A percentile compares a stretch with the other conserved stretches of the same genome.
Evolutionary conservation across 1,139 yeast genomes (phyloP).

Genomic region (Arxiozyma heterogenica): DNA sequence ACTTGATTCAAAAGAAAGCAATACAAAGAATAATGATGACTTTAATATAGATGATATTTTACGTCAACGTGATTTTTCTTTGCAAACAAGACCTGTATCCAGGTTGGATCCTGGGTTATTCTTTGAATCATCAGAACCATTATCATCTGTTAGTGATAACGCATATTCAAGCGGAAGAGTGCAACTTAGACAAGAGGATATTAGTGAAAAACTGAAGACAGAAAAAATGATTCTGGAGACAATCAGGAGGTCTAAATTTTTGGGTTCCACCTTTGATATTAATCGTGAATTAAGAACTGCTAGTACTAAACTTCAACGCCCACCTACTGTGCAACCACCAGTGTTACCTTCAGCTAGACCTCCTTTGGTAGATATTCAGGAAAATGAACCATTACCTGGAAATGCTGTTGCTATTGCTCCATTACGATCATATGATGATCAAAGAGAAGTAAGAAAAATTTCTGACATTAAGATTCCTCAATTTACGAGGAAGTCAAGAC

Average conservation of each 20-base stretch:
- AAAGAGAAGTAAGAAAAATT: constrained; percentile 37
- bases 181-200: neutral
- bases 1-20: constrained; percentile 7
- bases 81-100: constrained; percentile 53
- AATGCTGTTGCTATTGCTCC: constrained; percentile 21
- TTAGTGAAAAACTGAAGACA: constrained; percentile 8
- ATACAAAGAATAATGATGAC: constrained; percentile 13
- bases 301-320: constrained; percentile 24
- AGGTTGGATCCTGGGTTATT: constrained; percentile 52
- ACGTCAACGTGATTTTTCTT: constrained; percentile 34
- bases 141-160: neutral
- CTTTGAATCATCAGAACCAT: constrained; percentile 3
- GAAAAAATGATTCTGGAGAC: constrained; percentile 31
- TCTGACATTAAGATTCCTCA: constrained; percentile 60
- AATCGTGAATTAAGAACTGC: constrained; percentile 43
- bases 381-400: constrained; percentile 15
- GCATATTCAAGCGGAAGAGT: neutral
- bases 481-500: constrained; percentile 58
- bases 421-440: constrained; percentile 20
- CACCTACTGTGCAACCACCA: constrained; percentile 1
- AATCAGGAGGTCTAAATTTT: constrained; percentile 36
- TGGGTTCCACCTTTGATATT: constrained; percentile 35
- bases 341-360: constrained; percentile 2
- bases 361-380: constrained; percentile 3
- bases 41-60: constrained; percentile 15